Base-by-base conservation (phyloP, 768 basidiomycete genomes). In the Boletus rubroflammeus region DNA sequence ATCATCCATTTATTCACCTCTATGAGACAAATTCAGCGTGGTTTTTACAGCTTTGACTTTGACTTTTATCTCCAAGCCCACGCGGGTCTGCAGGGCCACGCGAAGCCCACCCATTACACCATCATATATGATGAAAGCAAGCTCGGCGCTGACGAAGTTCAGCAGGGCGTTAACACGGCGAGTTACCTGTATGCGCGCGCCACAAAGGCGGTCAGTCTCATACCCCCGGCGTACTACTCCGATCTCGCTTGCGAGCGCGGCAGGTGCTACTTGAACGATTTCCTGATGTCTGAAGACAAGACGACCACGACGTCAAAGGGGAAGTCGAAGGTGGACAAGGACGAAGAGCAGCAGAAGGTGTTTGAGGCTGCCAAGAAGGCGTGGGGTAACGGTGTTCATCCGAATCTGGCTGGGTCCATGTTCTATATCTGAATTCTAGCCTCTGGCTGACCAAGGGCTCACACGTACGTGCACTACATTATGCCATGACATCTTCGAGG, bases 161-260 rank as follows among this genome's bases (percentile, higher is more conserved):
- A 93, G 64, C 76, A 83, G 55, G 85, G 89, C 2, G 83, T 87
- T 0, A 80, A 92, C 63, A 75, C 82, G 50, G 70, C 77, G 14
- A 83, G 83, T 60, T 92, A 91, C 63, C 74, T 89, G 14, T 94
- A 89, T 60, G 90, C 86, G 0, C 81, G 91, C 5, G 90, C 90
- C 0, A 94, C 90, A 3, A 86, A 88, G 61, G 86, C 90, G 0
- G 92, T 94, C 29, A 90, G 87, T 64, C 73, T 93, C 23, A 77
- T 91, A 11, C 89, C 90, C 0, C 79, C 89, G 0, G 89, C 89
- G 0, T 90, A 90, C 64, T 90, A 90, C 60, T 86, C 88, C 7
- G 89, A 92, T 69, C 70, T 92, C 47, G 90, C 88, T 1, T 91
- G 89, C 66, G 90, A 93, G 69, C 75, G 90, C 10, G 90, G 86